Percentiles rank a stretch among this genome's conserved stretches.
Evolutionary conservation across 305 asterid species (phyloP).

Genomic region (Petunia hybrid): DNA sequence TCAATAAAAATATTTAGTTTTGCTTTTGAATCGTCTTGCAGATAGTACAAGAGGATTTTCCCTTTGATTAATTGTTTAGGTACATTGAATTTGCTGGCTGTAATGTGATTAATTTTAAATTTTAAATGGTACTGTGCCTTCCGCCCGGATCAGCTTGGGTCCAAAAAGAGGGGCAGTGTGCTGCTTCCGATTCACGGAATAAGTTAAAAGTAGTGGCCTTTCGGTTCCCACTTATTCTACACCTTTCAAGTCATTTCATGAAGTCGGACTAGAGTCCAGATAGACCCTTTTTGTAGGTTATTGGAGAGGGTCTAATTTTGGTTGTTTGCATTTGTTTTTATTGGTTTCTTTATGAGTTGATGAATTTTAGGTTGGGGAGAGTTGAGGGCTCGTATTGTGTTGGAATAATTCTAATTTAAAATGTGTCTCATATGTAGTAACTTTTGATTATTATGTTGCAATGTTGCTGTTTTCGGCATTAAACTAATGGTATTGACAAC

Average conservation of each 20-base stretch:
- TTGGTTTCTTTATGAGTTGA: constrained; percentile 28
- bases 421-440: not conserved
- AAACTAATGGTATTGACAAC: constrained; percentile 12
- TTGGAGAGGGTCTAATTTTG: not conserved
- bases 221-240: no score
- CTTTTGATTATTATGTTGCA: not conserved
- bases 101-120: not conserved
- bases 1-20: not conserved
- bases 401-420: not conserved
- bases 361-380: not conserved
- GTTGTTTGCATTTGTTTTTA: not conserved
- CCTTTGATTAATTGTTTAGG: constrained; percentile 9
- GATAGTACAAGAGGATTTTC: not conserved
- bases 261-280: not conserved
- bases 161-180: no score
- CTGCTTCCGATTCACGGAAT: no score
- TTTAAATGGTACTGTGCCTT: no score
- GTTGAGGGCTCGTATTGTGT: not conserved
- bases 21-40: constrained; percentile 1
- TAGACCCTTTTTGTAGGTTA: not conserved
- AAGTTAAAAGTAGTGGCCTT: no score
- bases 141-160: no score
- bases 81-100: not conserved
- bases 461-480: constrained; percentile 2
- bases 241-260: no score